Conservation (phyloP, 768 basidiomycete species). For the Agrocybe praecox region DNA sequence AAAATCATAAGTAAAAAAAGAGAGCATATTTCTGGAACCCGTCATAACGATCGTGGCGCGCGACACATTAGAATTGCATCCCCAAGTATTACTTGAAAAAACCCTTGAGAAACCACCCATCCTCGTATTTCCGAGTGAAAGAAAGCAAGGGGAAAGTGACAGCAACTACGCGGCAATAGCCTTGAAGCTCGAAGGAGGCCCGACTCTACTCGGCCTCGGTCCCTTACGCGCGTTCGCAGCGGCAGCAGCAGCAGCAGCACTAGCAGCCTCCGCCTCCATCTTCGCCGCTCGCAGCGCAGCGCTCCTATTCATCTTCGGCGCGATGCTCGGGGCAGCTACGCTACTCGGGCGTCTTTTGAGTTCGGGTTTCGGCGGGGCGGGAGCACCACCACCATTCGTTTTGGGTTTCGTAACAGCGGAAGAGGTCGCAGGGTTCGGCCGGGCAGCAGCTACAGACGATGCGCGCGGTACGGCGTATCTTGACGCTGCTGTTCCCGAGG, state of each 20-base stretch:
- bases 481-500: slow-evolving; percentile 18
- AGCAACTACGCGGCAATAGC: slow-evolving; percentile 23
- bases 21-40: too few species aligned
- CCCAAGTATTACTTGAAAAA: too few species aligned
- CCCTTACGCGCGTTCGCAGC: slow-evolving; percentile 28
- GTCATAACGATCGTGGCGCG: too few species aligned
- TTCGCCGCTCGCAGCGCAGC: slow-evolving; percentile 73
- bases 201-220: slow-evolving; percentile 24
- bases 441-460: slow-evolving; percentile 39
- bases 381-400: not conserved
- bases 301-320: slow-evolving; percentile 74
- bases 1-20: too few species aligned
- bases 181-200: slow-evolving; percentile 42
- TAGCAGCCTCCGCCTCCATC: slow-evolving; percentile 53
- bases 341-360: slow-evolving; percentile 60
- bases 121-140: not conserved
- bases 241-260: slow-evolving; percentile 43
- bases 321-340: slow-evolving; percentile 58
- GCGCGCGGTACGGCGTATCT: slow-evolving; percentile 36
- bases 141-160: not conserved
- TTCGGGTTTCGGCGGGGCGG: slow-evolving; percentile 28
- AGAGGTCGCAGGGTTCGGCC: slow-evolving; percentile 7
- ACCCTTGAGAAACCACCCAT: not conserved
- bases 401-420: not conserved
- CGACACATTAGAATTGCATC: too few species aligned